These are phyloP conservation scores for Eucalyptus marginata DNA, from an alignment of 345 rosid genomes.

Conservation along the genomic window DNA sequence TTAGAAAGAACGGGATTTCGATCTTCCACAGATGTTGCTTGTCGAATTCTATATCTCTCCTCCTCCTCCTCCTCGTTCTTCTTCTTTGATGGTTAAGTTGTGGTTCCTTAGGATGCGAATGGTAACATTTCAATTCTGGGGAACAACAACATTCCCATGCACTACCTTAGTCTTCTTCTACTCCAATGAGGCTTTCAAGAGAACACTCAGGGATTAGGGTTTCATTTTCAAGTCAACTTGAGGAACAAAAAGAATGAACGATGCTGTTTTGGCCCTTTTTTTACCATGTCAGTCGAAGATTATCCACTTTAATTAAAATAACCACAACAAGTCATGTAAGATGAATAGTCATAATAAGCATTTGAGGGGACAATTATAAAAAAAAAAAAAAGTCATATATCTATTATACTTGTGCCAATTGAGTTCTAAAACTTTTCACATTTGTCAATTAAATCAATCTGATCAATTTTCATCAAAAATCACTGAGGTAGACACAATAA, in stretches of 20 bases:
- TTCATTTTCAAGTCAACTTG: not conserved
- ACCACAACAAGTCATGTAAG: not conserved
- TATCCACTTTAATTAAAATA: not conserved
- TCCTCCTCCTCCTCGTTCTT: too few relatives aligned
- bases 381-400: too few relatives aligned
- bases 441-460: not conserved
- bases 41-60: not conserved
- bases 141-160: too few relatives aligned
- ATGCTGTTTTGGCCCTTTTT: not conserved
- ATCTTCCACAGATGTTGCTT: not conserved
- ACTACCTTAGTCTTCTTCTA: not conserved
- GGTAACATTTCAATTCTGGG: too few relatives aligned
- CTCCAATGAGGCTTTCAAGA: not conserved
- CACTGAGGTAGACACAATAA: rapidly evolving
- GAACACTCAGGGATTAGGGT: not conserved
- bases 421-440: not conserved
- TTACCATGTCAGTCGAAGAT: not conserved
- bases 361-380: not conserved
- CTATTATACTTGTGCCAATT: too few relatives aligned
- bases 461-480: too few relatives aligned
- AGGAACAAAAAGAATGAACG: not conserved
- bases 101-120: not conserved
- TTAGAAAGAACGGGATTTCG: not conserved
- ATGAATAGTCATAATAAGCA: not conserved
- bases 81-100: not conserved